Evolutionary conservation across 2,329 filamentous ascomycete species (phyloP).

Genomic region (Colletotrichum sp.): DNA sequence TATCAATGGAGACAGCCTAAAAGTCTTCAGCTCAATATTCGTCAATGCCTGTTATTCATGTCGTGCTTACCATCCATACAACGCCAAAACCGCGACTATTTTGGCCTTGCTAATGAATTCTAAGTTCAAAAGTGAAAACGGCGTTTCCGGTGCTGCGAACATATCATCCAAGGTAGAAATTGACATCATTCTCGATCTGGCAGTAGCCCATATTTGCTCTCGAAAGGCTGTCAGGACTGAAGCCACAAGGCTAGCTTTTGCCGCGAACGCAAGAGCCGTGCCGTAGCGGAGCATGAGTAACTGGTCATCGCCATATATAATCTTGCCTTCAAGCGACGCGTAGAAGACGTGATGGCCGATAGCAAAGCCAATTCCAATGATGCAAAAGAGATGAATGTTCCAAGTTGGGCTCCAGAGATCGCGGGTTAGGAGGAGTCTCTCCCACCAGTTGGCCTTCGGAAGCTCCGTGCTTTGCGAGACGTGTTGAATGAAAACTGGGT

Average conservation of each 20-base stretch:
- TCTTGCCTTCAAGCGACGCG: constrained; percentile 28
- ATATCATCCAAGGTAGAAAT: neutral
- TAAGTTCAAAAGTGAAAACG: neutral
- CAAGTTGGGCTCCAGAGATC: constrained; percentile 37
- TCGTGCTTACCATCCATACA: no score
- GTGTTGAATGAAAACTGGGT: neutral
- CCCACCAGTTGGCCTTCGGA: neutral
- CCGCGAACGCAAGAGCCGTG: constrained; percentile 35
- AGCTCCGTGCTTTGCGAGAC: neutral
- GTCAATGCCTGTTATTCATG: no score
- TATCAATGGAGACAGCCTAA: no score
- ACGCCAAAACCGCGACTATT: no score
- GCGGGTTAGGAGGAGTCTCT: neutral
- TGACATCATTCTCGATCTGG: fast-evolving
- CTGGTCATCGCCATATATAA: constrained; percentile 29
- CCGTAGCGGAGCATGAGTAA: constrained; percentile 37
- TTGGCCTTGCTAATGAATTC: no score
- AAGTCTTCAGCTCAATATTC: no score
- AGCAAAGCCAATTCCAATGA: constrained; percentile 32
- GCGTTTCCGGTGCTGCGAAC: neutral
- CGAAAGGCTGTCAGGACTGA: constrained; percentile 23
- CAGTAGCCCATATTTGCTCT: neutral
- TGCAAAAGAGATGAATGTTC: constrained; percentile 35
- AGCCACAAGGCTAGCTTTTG: constrained; percentile 36
- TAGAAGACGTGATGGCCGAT: constrained; percentile 39